Evolutionary conservation across 768 basidiomycete species (phyloP).

Genomic region (Agaricus bisporus): DNA sequence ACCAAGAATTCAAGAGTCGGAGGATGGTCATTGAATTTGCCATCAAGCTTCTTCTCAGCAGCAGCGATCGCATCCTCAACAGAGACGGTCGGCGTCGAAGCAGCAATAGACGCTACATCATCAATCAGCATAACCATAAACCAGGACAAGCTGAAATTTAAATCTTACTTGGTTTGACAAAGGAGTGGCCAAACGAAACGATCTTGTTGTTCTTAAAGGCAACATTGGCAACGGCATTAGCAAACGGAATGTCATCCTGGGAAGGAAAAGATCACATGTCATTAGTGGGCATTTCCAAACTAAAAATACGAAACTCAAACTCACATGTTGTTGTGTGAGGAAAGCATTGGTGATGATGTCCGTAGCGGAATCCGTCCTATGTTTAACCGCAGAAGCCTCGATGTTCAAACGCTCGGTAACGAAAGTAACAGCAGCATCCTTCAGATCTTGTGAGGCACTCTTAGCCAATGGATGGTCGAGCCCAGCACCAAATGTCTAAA

Average conservation of each 20-base stretch:
- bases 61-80: slow-evolving; percentile 27
- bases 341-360: slow-evolving; percentile 20
- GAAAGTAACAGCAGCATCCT: slow-evolving; percentile 25
- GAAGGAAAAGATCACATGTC: not conserved
- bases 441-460: slow-evolving; percentile 17
- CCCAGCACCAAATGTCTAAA: slow-evolving; percentile 23
- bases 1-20: slow-evolving; percentile 38
- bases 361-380: slow-evolving; percentile 17
- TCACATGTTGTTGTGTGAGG: slow-evolving; percentile 25
- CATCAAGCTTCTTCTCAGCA: slow-evolving; percentile 30
- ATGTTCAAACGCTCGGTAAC: slow-evolving; percentile 17
- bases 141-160: slow-evolving; percentile 16
- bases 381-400: slow-evolving; percentile 16
- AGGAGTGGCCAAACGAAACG: slow-evolving; percentile 26
- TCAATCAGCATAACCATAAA: slow-evolving; percentile 27
- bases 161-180: slow-evolving; percentile 18
- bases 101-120: slow-evolving; percentile 26
- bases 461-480: slow-evolving; percentile 19
- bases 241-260: slow-evolving; percentile 29
- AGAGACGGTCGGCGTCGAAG: slow-evolving; percentile 31
- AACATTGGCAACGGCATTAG: slow-evolving; percentile 34
- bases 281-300: not conserved
- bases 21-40: slow-evolving; percentile 30
- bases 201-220: slow-evolving; percentile 26
- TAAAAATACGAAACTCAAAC: not conserved